Base-by-base conservation (phyloP, 257 asterid genomes). In the Rehmannia glutinosa region DNA sequence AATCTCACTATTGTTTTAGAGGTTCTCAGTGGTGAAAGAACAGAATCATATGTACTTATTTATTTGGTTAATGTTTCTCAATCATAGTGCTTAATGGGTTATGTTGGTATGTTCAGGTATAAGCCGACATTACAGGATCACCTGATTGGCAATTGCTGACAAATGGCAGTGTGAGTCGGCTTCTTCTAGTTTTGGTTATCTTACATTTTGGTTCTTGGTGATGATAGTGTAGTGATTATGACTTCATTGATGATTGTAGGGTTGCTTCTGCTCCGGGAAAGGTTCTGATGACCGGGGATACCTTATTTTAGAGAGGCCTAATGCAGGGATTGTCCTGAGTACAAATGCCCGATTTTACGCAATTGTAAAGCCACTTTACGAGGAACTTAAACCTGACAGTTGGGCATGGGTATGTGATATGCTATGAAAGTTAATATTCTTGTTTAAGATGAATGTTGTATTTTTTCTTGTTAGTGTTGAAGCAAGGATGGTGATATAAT, bases 251-350 rank as follows among this genome's bases (percentile, higher is more conserved):
- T 81, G 32, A 59, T 77, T 49, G 51, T 49, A 94, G 97, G 73
- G 91, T 88, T 77, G 95, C 97, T 71, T 94, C 99, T 75, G 96
- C 99, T 79, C 99, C 97, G 38, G 99, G 99, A 47, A 94, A 94
- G 82, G 97, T 94, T 77, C 77, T 94, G 87, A 85, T 94, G 90
- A 94, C 97, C 1, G 99, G 99, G 99, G 97, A 28, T 94, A 94
- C 83, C 96, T 94, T 74, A 77, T 94, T 46, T 74, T 94, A 81
- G 97, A 91, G 90, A 88, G 95, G 90, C 97, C 96, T 25, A 88
- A 91, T 82, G 93, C 99, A 19, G 97, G 99, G 76, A 84, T 88
- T 64, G 99, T 94, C 12, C 84, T 94, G 70, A 94, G 99, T 72
- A 91, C 99, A 20, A 94, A 94, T 79, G 92, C 99, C 57, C 89